phyloP scores from a whole-genome alignment of 2,329 filamentous ascomycete genomes.

The Pseudogymnoascus sp. region DNA sequence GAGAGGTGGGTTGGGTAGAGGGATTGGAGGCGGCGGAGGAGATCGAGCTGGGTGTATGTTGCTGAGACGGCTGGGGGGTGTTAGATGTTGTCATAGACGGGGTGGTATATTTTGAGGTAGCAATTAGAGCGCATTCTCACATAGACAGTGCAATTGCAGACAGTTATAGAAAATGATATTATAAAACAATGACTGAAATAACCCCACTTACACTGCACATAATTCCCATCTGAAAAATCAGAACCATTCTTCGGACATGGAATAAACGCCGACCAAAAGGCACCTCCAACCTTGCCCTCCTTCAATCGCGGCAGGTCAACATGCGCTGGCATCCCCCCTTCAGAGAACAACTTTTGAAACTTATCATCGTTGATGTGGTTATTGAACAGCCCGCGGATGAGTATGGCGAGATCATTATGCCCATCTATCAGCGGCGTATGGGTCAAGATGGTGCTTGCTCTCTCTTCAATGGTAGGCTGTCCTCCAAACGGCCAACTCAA shows the following conservation, averaged over 20 bases:
- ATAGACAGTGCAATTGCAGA: neutral
- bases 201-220: slow-evolving; percentile 51
- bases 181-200: neutral
- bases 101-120: too few species aligned
- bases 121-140: neutral
- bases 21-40: slow-evolving; percentile 56
- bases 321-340: slow-evolving; percentile 60
- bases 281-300: slow-evolving; percentile 66
- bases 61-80: slow-evolving; percentile 46
- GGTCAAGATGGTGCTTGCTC: slow-evolving; percentile 38
- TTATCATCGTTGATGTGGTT: slow-evolving; percentile 71
- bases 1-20: slow-evolving; percentile 66
- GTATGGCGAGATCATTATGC: slow-evolving; percentile 78
- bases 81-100: slow-evolving; percentile 2
- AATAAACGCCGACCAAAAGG: slow-evolving; percentile 89
- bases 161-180: neutral
- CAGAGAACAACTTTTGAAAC: slow-evolving; percentile 67
- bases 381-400: slow-evolving; percentile 56
- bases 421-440: slow-evolving; percentile 61
- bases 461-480: slow-evolving; percentile 23
- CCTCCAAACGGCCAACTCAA: slow-evolving; percentile 5
- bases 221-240: slow-evolving; percentile 67
- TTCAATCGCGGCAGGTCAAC: slow-evolving; percentile 73
- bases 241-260: slow-evolving; percentile 65
- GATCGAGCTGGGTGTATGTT: slow-evolving; percentile 69